Base-by-base conservation (phyloP, 306 rosid genomes). In the Dalbergia oliveri region DNA sequence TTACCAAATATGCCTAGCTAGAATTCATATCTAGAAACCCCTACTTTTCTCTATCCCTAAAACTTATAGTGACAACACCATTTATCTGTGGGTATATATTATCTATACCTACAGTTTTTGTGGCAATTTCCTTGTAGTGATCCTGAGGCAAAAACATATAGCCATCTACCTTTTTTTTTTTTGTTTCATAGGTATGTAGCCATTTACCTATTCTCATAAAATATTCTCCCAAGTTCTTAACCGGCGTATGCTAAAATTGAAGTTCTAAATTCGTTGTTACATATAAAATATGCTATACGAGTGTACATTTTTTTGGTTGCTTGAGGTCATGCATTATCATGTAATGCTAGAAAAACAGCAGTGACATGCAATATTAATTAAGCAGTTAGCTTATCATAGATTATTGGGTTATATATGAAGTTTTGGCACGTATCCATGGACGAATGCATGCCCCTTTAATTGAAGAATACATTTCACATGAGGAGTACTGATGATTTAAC, bases 341-440 rank as follows among this genome's bases (percentile, higher is more conserved):
- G 13, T 26, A 23, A 70, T 31, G 62, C 10, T 51, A 51, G n/a
- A n/a, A 69, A 50, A 70, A 70, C 75, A 21, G 11, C 56, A 47
- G 3, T 18, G 9, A 5, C 16, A 47, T 56, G 26, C 9, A 56
- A 26, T 26, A 2, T 26, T 26, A 26, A 26, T 18, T 56, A 56
- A 56, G 61, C 16, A 56, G 61, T 16, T 53, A 56, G 61, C 61
- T 56, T 56, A 16, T 56, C 61, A 56, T 56, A 56, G 11, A 56
- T 56, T 56, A n/a, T 56, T 56, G 11, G 16, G 16, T 16, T 5
- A 16, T 9, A 26, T 2, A 26, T 26, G 12, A 47, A 47, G 16
- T 56, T 56, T 56, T 56, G 26, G 12, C 61, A 56, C 23, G 23
- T 10, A 47, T 47, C 15, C n/a, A 47, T 47, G 53, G 12, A 47